These are phyloP conservation scores for Microglena sp. DNA, from an alignment of 139 green algal genomes.

Conservation along the genomic window DNA sequence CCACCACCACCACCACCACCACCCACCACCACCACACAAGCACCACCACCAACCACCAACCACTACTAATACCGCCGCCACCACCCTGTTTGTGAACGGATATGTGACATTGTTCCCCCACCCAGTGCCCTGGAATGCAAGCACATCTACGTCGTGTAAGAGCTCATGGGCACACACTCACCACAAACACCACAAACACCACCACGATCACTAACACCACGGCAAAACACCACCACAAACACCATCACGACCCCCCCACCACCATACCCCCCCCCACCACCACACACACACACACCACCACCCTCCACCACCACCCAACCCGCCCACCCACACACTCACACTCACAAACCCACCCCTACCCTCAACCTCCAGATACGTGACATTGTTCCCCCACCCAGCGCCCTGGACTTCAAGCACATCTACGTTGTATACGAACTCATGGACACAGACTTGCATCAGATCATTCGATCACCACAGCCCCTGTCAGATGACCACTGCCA, in stretches of 20 bases:
- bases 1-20: no score
- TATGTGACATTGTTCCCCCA: conserved; percentile 53
- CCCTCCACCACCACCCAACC: background rate
- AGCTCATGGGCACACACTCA: conserved; percentile 99
- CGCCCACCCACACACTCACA: background rate
- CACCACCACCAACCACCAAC: no score
- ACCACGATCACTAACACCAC: no score
- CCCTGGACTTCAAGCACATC: conserved; percentile 53
- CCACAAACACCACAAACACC: conserved; percentile 95
- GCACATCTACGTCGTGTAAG: conserved; percentile 95
- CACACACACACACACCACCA: background rate
- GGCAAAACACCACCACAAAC: no score
- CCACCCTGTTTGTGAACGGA: no score
- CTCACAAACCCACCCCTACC: background rate
- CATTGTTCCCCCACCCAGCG: conserved; percentile 40
- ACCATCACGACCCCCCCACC: no score
- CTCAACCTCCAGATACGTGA: conserved; percentile 43
- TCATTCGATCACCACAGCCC: conserved; percentile 89
- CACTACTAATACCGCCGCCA: no score
- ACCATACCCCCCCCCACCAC: background rate
- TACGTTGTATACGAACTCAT: conserved; percentile 99
- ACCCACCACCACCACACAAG: no score
- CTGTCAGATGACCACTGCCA: conserved; percentile 93
- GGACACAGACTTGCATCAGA: conserved; percentile 99
- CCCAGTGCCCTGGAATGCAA: conserved; percentile 9